Evolutionary conservation across 371 early-diverging fungal species (phyloP).

Genomic region (Mortierella sp.): DNA sequence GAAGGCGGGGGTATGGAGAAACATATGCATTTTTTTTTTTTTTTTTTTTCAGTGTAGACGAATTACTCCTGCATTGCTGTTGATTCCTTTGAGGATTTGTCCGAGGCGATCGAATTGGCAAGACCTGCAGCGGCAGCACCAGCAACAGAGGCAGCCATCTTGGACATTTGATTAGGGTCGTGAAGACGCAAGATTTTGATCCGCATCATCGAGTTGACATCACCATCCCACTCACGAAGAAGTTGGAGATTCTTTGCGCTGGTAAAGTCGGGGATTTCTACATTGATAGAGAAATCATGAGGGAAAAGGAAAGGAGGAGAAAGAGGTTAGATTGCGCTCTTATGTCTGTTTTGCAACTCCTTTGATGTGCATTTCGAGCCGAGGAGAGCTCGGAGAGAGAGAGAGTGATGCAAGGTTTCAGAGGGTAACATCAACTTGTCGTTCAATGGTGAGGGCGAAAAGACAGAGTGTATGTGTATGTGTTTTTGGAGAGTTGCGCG

Average conservation of each 20-base stretch:
- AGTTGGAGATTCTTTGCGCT: conserved; percentile 63
- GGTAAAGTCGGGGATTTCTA: conserved; percentile 69
- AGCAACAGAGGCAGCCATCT: conserved; percentile 31
- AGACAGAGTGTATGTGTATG: neutral
- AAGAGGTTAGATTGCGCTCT: neutral
- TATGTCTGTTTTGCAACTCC: neutral
- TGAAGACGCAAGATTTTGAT: conserved; percentile 45
- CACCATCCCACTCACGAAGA: conserved; percentile 69
- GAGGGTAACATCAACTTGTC: conserved; percentile 39
- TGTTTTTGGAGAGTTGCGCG: neutral
- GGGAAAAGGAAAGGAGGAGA: conserved; percentile 1
- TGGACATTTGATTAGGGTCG: conserved; percentile 41
- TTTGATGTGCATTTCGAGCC: too few relatives aligned
- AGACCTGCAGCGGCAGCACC: conserved; percentile 21
- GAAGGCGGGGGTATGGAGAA: too few relatives aligned
- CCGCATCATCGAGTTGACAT: conserved; percentile 57
- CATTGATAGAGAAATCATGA: neutral
- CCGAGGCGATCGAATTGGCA: conserved; percentile 13
- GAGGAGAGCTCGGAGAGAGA: too few relatives aligned
- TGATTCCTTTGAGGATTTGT: conserved; percentile 10
- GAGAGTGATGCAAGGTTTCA: conserved; percentile 11
- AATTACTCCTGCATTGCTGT: conserved; percentile 49
- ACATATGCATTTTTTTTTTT: too few relatives aligned
- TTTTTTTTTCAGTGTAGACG: too few relatives aligned
- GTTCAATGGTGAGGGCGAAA: conserved; percentile 21